Evolutionary conservation across 345 rosid genomes (phyloP).

Genomic region (Rhodamnia argentea): DNA sequence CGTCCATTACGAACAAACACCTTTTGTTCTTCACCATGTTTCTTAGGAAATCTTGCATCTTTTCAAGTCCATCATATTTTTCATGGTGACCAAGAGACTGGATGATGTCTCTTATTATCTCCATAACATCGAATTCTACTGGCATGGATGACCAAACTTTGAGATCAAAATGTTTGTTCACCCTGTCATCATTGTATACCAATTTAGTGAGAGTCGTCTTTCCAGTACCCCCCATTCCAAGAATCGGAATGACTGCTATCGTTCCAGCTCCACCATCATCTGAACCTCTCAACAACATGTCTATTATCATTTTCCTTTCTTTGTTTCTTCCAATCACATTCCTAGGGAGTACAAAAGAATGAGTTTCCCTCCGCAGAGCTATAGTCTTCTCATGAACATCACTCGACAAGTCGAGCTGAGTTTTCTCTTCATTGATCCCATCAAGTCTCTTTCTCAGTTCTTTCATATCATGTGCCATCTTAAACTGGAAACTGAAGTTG

Average conservation of each 20-base stretch:
- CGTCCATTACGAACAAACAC: constrained; percentile 6
- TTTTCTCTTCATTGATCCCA: background rate
- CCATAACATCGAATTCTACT: background rate
- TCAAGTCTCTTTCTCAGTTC: background rate
- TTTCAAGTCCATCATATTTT: background rate
- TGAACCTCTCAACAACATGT: background rate
- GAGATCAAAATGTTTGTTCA: background rate
- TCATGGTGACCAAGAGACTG: background rate
- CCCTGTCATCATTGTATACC: constrained; percentile 1
- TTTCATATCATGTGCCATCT: background rate
- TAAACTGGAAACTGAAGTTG: background rate
- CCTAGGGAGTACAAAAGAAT: constrained; percentile 5
- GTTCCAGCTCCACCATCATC: background rate
- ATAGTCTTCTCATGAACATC: background rate
- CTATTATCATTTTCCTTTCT: background rate
- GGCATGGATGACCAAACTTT: constrained; percentile 5
- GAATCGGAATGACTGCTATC: constrained; percentile 4
- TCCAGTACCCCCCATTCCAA: constrained; percentile 18
- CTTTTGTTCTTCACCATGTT: background rate
- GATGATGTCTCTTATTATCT: background rate
- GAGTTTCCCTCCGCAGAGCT: background rate
- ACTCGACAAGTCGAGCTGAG: background rate
- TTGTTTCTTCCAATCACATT: constrained; percentile 7
- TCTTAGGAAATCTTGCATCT: background rate
- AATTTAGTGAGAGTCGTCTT: constrained; percentile 13